A percentile compares a stretch with the other conserved stretches of the same genome.
Conservation (phyloP, 192 early-diverging fungal species). For the Glomus cerebriforme region DNA sequence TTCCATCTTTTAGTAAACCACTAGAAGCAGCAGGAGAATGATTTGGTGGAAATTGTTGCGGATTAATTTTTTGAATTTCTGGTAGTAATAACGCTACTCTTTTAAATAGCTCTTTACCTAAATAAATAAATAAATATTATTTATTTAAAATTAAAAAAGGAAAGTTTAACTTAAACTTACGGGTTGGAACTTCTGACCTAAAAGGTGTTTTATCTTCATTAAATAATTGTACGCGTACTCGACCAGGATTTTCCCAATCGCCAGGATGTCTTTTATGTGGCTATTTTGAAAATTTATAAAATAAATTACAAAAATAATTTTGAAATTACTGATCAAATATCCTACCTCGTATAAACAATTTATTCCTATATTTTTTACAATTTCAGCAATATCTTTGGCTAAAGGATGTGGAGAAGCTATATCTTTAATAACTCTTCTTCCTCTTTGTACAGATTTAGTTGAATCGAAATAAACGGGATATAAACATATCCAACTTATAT, state of each 20-base stretch:
- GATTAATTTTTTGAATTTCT: constrained; percentile 26
- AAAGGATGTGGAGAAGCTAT: constrained; percentile 56
- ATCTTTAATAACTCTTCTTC: constrained; percentile 53
- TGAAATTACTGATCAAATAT: neutral
- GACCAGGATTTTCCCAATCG: constrained; percentile 66
- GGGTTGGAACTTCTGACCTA: constrained; percentile 41
- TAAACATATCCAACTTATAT: constrained; percentile 63
- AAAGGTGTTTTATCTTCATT: constrained; percentile 39
- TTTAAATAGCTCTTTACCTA: constrained; percentile 31
- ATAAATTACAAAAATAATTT: neutral
- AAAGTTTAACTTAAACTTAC: constrained; percentile 38
- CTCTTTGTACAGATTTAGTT: constrained; percentile 50
- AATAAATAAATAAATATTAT: neutral
- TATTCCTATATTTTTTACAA: constrained; percentile 56
- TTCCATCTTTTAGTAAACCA: constrained; percentile 14
- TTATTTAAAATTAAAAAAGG: neutral
- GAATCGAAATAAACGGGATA: constrained; percentile 71
- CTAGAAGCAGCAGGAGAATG: constrained; percentile 26
- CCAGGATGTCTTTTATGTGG: constrained; percentile 62
- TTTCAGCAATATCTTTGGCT: constrained; percentile 58
- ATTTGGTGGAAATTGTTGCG: constrained; percentile 24
- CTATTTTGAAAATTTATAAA: neutral
- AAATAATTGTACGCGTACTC: constrained; percentile 61
- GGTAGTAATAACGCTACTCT: constrained; percentile 3
- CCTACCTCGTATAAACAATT: constrained; percentile 60